Percentiles rank a stretch among this genome's conserved stretches.
phyloP scores from a whole-genome alignment of 1,284 basidiomycete species.

The Cryptococcus maquisensis region DNA sequence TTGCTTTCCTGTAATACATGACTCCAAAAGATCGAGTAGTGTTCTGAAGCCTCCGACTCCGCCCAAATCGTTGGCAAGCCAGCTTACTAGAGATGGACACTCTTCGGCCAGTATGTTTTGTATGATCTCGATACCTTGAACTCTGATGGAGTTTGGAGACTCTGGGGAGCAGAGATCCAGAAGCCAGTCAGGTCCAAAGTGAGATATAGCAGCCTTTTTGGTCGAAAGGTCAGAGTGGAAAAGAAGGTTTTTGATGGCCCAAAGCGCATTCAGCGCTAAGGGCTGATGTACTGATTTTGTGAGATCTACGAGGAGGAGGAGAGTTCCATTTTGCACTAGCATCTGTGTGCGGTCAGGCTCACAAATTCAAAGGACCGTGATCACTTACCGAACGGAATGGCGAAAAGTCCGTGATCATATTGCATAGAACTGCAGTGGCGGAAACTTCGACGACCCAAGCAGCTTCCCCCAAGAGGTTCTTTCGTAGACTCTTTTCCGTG shows the following conservation, averaged over 20 bases:
- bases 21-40: too few species aligned
- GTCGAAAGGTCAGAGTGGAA: constrained; percentile 59
- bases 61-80: too few species aligned
- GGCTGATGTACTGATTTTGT: constrained; percentile 56
- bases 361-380: not conserved
- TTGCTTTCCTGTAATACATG: too few species aligned
- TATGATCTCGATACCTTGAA: constrained; percentile 39
- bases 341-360: constrained; percentile 46
- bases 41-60: too few species aligned
- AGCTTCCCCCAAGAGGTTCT: constrained; percentile 51
- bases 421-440: constrained; percentile 72
- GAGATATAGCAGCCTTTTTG: constrained; percentile 62
- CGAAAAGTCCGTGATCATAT: constrained; percentile 79
- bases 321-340: constrained; percentile 61
- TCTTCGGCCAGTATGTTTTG: constrained; percentile 46
- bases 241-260: constrained; percentile 75
- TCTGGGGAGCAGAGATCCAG: constrained; percentile 14
- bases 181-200: constrained; percentile 58
- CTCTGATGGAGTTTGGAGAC: constrained; percentile 25
- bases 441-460: constrained; percentile 68
- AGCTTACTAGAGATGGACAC: not conserved
- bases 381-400: constrained; percentile 64
- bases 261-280: constrained; percentile 65
- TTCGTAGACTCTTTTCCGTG: constrained; percentile 25
- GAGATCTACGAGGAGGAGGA: constrained; percentile 61